These are phyloP conservation scores for Russula sp. DNA, from an alignment of 768 basidiomycete species.

Conservation along the genomic window DNA sequence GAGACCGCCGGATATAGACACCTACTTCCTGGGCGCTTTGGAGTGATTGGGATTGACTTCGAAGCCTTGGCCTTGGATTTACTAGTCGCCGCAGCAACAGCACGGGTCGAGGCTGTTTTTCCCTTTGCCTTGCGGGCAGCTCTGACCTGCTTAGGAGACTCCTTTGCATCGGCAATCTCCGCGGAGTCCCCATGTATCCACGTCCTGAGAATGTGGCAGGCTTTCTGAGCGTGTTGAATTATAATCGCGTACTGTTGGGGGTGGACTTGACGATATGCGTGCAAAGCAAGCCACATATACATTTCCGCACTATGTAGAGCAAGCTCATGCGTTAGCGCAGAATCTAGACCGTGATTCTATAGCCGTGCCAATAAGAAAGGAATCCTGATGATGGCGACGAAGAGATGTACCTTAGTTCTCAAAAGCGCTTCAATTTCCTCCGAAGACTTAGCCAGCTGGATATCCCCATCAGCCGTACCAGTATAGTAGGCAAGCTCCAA, in stretches of 20 bases:
- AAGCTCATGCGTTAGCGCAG: constrained; percentile 27
- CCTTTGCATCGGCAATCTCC: constrained; percentile 4
- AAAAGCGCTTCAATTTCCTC: constrained; percentile 33
- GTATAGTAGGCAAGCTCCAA: constrained; percentile 49
- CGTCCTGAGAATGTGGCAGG: constrained; percentile 42
- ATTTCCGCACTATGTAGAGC: constrained; percentile 48
- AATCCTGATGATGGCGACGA: not conserved
- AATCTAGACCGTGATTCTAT: constrained; percentile 32
- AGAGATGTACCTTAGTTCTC: constrained; percentile 30
- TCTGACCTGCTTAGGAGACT: constrained; percentile 12
- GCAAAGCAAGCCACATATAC: constrained; percentile 66
- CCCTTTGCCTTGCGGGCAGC: constrained; percentile 18
- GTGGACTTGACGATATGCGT: constrained; percentile 53
- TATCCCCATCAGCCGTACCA: constrained; percentile 19
- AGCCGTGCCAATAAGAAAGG: not conserved
- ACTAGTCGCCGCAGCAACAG: constrained; percentile 15
- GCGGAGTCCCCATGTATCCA: constrained; percentile 28
- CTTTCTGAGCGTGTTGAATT: constrained; percentile 47
- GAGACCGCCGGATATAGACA: not conserved
- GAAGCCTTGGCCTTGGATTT: constrained; percentile 7
- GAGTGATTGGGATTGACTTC: constrained; percentile 35
- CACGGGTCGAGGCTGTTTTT: constrained; percentile 20
- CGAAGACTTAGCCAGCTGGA: constrained; percentile 3
- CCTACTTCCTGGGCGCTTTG: constrained; percentile 34
- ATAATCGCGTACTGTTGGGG: constrained; percentile 41